Evolutionary conservation across 306 rosid genomes (phyloP).

Genomic region (Sindora glabra): DNA sequence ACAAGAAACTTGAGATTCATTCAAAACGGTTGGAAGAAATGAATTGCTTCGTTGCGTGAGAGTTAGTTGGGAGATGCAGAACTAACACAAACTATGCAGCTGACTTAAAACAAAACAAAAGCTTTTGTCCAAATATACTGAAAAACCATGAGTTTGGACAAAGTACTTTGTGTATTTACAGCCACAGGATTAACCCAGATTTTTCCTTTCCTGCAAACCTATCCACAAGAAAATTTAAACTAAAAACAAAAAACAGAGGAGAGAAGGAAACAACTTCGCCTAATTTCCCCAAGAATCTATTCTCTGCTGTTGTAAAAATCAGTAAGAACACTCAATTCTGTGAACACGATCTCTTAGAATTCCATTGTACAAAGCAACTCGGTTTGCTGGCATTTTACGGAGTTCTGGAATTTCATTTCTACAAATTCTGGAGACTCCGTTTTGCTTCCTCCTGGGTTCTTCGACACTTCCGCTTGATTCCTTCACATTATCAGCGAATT

Average conservation of each 20-base stretch:
- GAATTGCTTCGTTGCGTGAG: no score
- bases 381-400: slow-evolving; percentile 22
- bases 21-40: no score
- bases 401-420: slow-evolving; percentile 3
- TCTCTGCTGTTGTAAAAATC: slow-evolving; percentile 8
- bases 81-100: no score
- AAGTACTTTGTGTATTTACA: neutral
- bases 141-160: neutral
- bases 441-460: slow-evolving; percentile 23
- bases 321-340: slow-evolving; percentile 14
- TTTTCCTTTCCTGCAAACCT: no score
- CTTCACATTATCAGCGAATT: slow-evolving; percentile 66
- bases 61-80: no score
- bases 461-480: slow-evolving; percentile 28
- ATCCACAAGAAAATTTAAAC: no score
- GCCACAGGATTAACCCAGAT: slow-evolving; percentile 8
- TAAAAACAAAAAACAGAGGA: neutral
- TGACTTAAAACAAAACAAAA: no score
- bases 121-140: no score
- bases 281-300: neutral
- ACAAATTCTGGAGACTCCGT: slow-evolving; percentile 19
- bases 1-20: no score
- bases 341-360: slow-evolving; percentile 26
- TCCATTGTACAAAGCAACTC: slow-evolving; percentile 31
- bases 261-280: neutral